Percentiles rank a stretch among this genome's conserved stretches.
These are phyloP conservation scores for Terfezia boudieri DNA, from an alignment of 495 filamentous ascomycete genomes.

Conservation along the genomic window DNA sequence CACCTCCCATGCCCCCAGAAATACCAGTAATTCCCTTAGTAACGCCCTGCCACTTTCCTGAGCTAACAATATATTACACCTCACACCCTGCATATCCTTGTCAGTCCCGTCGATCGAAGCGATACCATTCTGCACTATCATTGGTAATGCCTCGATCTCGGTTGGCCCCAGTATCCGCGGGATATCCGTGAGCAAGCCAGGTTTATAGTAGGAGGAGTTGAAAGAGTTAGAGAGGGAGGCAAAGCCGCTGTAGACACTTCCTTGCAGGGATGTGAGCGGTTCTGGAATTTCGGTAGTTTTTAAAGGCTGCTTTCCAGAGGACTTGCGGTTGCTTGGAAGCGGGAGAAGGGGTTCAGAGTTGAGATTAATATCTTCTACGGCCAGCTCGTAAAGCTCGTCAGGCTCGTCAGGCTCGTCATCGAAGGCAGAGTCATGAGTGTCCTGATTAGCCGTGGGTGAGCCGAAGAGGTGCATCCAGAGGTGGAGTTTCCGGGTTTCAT, in stretches of 20 bases:
- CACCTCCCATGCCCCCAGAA: slow-evolving; percentile 60
- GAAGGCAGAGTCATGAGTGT: not conserved
- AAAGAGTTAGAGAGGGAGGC: slow-evolving; percentile 14
- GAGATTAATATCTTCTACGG: not conserved
- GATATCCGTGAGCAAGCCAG: slow-evolving; percentile 51
- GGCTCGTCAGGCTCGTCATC: not conserved
- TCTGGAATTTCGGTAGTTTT: not conserved
- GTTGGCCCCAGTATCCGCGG: slow-evolving; percentile 50
- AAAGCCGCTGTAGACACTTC: not conserved
- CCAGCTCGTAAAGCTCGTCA: not conserved
- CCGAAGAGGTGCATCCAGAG: slow-evolving; percentile 58
- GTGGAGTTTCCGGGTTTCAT: slow-evolving; percentile 52
- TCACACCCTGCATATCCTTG: slow-evolving; percentile 36
- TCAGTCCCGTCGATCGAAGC: slow-evolving; percentile 28
- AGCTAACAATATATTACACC: slow-evolving; percentile 50
- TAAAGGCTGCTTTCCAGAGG: not conserved
- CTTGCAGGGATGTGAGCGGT: not conserved
- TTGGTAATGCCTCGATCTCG: slow-evolving; percentile 55
- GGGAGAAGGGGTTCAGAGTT: not conserved
- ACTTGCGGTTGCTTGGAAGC: not conserved
- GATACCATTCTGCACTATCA: slow-evolving; percentile 54
- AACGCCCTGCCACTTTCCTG: slow-evolving; percentile 51
- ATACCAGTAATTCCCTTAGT: slow-evolving; percentile 48
- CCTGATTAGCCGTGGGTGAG: slow-evolving; percentile 13
- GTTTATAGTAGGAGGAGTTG: slow-evolving; percentile 24